Evolutionary conservation across 2,329 filamentous ascomycete species (phyloP), one percentile per base, ranked within the genome.

Genomic region (Cladophialophora yegresii): DNA sequence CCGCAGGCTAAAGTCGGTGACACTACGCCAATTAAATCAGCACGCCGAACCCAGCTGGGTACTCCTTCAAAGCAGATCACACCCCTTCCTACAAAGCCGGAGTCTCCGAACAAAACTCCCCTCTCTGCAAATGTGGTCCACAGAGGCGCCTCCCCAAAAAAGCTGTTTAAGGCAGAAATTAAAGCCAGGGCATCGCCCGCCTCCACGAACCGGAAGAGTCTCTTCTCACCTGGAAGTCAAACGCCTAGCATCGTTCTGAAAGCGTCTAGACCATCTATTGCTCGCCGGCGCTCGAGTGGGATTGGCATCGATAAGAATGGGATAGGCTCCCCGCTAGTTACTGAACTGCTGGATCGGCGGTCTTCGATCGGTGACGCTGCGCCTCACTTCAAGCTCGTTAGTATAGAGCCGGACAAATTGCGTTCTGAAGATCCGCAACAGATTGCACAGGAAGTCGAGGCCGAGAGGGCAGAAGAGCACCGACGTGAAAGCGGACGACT

Each of bases 291-390:
- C 51, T 84, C 88, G 16, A 89, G 88, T 13, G 89, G 89, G 0
- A 73, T 92, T 66, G 89, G 90, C 23, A 84, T 86, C 67, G 90
- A 91, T 71, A 85, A 85, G 68, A 79, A 83, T 67, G 90, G 90
- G 0, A 82, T 93, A 61, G 90, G 91, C 6, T 93, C 91, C 0
- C 91, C 90, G 4, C 86, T 85, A 58, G 84, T 93, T 60, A 83
- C 89, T 23, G 88, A 86, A 30, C 81, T 92, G 33, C 83, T 93
- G 36, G 89, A 90, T 68, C 85, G 87, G 36, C 85, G 91, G 55
- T 83, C 81, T 53, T 92, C 90, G 1, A 88, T 93, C 65, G 85
- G 88, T 23, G 87, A 93, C 49, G 80, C 84, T 23, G 85, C 88
- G 1, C 79, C 80, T 13, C 78, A 83, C 6, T 93, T 93, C 71